phyloP scores from a whole-genome alignment of 768 basidiomycete species.

The Mycena leptocephala region DNA sequence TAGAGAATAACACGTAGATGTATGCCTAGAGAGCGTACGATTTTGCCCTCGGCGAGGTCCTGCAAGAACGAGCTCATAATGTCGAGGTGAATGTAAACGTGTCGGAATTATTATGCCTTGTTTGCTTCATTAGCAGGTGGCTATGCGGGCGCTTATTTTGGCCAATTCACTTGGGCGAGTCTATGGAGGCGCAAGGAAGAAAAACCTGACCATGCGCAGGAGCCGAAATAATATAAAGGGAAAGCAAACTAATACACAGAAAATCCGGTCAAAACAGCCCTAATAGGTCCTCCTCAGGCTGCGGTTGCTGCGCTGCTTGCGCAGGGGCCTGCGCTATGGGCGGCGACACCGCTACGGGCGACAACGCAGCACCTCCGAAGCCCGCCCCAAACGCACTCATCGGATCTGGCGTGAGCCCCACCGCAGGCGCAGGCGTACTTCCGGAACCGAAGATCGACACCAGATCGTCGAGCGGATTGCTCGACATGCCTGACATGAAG shows the following conservation, averaged over 20 bases:
- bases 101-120: not conserved
- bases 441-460: conserved; percentile 90
- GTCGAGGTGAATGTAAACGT: not conserved
- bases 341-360: conserved; percentile 25
- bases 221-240: not conserved
- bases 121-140: not conserved
- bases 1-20: not conserved
- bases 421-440: conserved; percentile 46
- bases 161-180: no score
- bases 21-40: conserved; percentile 46
- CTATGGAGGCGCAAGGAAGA: no score
- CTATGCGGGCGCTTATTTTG: not conserved
- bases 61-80: conserved; percentile 44
- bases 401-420: conserved; percentile 25
- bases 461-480: conserved; percentile 93
- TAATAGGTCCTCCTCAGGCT: conserved; percentile 65
- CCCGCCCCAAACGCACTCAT: conserved; percentile 23
- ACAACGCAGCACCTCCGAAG: conserved; percentile 35
- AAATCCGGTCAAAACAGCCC: conserved; percentile 62
- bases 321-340: conserved; percentile 35
- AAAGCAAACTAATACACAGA: conserved; percentile 26
- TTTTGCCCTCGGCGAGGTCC: conserved; percentile 58
- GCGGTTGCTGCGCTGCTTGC: conserved; percentile 51
- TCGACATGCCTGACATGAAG: conserved; percentile 84
- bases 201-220: no score